A percentile compares a stretch with the other conserved stretches of the same genome.
phyloP scores from a whole-genome alignment of 306 rosid genomes.

The Malus orientalis region DNA sequence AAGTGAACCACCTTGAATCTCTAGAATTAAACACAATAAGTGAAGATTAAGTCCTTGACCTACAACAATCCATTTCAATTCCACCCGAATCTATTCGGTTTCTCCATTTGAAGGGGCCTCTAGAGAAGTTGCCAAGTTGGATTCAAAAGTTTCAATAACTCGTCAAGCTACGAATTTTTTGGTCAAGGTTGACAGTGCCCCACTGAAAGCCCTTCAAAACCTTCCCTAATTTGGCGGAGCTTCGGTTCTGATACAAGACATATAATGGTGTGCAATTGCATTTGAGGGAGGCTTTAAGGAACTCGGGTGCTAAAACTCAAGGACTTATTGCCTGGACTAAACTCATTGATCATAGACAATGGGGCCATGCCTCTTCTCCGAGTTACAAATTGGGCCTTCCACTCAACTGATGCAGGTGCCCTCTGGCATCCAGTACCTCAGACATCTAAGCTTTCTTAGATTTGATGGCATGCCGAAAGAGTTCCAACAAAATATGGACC shows the following conservation, averaged over 20 bases:
- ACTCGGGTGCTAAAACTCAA: background rate
- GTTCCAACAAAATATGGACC: background rate
- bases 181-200: background rate
- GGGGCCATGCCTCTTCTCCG: background rate
- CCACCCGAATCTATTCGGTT: background rate
- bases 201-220: background rate
- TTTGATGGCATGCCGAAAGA: background rate
- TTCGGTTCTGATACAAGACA: background rate
- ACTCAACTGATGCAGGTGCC: background rate
- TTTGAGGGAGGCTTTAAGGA: background rate
- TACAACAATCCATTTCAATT: background rate
- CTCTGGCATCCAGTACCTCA: background rate
- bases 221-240: background rate
- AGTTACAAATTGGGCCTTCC: background rate
- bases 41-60: slow-evolving; percentile 11
- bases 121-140: slow-evolving; percentile 15
- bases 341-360: background rate
- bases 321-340: background rate
- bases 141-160: background rate
- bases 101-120: slow-evolving; percentile 2
- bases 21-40: background rate
- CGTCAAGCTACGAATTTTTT: background rate
- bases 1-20: slow-evolving; percentile 7
- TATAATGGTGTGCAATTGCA: background rate
- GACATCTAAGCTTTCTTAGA: background rate